phyloP scores from a whole-genome alignment of 2,329 filamentous ascomycete species.

The Orbilia blumenaviensis region DNA sequence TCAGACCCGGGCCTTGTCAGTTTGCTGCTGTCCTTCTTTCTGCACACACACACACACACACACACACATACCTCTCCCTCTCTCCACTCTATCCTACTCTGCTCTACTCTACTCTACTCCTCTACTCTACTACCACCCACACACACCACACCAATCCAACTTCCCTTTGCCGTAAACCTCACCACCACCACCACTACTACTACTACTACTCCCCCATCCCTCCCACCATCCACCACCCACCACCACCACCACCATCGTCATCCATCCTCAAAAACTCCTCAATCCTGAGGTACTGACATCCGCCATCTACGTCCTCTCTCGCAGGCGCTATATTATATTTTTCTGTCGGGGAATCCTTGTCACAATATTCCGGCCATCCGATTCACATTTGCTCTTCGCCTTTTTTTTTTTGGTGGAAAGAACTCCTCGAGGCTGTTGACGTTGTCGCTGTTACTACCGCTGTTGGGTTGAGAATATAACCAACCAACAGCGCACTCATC shows the following conservation, averaged over 20 bases:
- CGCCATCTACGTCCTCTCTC: neutral
- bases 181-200: neutral
- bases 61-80: neutral
- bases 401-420: neutral
- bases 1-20: slow-evolving; percentile 4
- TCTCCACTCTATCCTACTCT: neutral
- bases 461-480: slow-evolving; percentile 20
- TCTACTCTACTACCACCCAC: neutral
- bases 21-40: neutral
- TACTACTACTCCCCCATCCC: too few relatives aligned
- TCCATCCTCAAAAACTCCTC: neutral
- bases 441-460: slow-evolving; percentile 18
- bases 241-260: neutral
- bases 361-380: neutral
- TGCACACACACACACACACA: neutral
- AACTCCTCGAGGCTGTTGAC: neutral
- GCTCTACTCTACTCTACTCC: neutral
- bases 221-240: neutral
- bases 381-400: neutral
- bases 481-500: slow-evolving; percentile 20
- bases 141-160: neutral
- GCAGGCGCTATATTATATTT: neutral
- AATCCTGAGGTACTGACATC: neutral
- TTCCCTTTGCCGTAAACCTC: neutral
- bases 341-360: neutral